Evolutionary conservation across 2,329 filamentous ascomycete genomes (phyloP), one percentile per base, ranked within the genome.

Genomic region (Pseudogymnoascus sp.): DNA sequence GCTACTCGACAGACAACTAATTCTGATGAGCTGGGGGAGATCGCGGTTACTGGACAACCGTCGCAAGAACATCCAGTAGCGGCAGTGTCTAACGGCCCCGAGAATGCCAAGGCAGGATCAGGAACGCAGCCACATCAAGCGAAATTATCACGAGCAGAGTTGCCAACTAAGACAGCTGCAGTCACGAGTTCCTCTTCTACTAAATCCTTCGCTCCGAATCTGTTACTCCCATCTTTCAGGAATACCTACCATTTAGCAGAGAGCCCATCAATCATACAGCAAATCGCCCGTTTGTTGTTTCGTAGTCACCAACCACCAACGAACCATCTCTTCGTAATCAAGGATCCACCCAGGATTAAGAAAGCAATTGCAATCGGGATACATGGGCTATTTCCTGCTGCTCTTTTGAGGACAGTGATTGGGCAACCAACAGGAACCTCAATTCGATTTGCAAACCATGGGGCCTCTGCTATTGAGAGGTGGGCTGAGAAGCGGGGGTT

Each of bases 351-450:
- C 0, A 88, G 83, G 66, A 85, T 97, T 55, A 91, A 85, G 70
- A 94, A 89, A 67, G 94, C 94, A 11, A 81, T 99, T 4, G 92
- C 92, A 1, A 96, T 99, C 67, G 94, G 94, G 39, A 86, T 99
- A 1, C 94, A 99, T 73, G 94, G 94, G 0, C 89, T 96, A 64
- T 97, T 97, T 67, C 94, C 94, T 0, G 91, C 91, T 0, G 85
- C 89, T 0, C 84, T 95, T 43, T 81, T 99, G 37, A 88, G 94
- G n/a, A 89, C 88, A 19, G 89, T 99, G 68, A 87, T 97, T 14
- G 94, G 94, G 0, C 93, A 96, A 69, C 94, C 94, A 0, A 99
- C 92, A 0, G 94, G 94, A 5, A 99, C 94, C 0, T 97, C 93
- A 0, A 86, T 97, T 63, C 88, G 92, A 41, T 99, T 99, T 72